These are phyloP conservation scores for Scheffersomyces amazonensis DNA, from an alignment of 805 yeast species.

Conservation along the genomic window DNA sequence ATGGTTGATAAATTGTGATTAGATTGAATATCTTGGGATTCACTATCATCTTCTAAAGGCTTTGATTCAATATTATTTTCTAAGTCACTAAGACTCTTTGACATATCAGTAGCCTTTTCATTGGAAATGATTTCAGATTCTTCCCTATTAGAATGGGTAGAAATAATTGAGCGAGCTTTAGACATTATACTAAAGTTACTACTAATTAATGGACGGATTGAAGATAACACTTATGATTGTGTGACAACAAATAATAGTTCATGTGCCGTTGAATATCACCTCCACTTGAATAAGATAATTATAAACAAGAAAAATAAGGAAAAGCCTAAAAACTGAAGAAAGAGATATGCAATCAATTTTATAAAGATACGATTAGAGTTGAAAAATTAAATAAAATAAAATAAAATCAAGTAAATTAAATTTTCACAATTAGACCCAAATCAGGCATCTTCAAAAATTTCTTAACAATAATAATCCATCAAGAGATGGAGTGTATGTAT, in stretches of 20 bases:
- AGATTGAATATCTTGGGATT: not conserved
- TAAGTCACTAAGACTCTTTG: constrained; percentile 4
- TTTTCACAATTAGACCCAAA: too few relatives aligned
- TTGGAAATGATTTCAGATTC: not conserved
- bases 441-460: too few relatives aligned
- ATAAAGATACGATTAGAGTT: too few relatives aligned
- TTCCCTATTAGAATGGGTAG: not conserved
- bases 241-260: constrained; percentile 6
- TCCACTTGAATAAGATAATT: too few relatives aligned
- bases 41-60: not conserved
- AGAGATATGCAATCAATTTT: too few relatives aligned
- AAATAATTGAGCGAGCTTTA: not conserved
- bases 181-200: too few relatives aligned
- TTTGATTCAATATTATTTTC: constrained; percentile 3
- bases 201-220: constrained; percentile 6
- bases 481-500: too few relatives aligned
- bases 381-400: too few relatives aligned
- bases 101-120: constrained; percentile 1
- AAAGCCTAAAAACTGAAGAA: too few relatives aligned
- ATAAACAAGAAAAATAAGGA: too few relatives aligned
- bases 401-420: too few relatives aligned
- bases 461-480: too few relatives aligned
- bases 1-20: constrained; percentile 1
- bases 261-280: constrained; percentile 1
- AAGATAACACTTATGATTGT: constrained; percentile 7